A percentile compares a stretch with the other conserved stretches of the same genome.
These are phyloP conservation scores for Cyberlindnera xylosilytica DNA, from an alignment of 805 yeast species.

Conservation along the genomic window DNA sequence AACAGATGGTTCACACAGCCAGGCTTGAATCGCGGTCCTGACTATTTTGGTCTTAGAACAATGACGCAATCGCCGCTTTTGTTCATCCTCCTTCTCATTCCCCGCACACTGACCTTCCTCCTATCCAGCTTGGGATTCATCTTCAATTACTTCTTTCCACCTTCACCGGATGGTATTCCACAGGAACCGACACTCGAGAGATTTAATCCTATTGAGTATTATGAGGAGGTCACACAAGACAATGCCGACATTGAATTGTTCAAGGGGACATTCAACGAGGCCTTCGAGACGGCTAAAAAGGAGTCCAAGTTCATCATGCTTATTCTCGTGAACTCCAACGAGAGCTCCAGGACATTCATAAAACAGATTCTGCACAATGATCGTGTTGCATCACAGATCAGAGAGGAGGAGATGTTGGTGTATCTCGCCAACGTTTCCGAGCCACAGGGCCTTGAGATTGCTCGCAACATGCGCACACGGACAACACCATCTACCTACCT, in stretches of 20 bases:
- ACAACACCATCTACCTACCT: constrained; percentile 53
- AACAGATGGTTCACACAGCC: constrained; percentile 20
- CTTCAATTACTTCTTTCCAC: constrained; percentile 35
- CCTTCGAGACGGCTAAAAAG: constrained; percentile 16
- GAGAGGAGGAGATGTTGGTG: constrained; percentile 44
- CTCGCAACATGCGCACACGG: constrained; percentile 48
- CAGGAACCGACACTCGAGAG: constrained; percentile 22
- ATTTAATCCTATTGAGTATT: constrained; percentile 16
- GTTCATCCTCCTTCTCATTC: constrained; percentile 52
- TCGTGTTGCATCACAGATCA: constrained; percentile 37
- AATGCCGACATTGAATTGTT: constrained; percentile 9
- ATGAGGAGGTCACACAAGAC: constrained; percentile 18
- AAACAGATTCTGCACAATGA: constrained; percentile 44
- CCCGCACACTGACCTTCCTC: constrained; percentile 44
- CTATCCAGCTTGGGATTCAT: constrained; percentile 37
- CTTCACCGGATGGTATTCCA: constrained; percentile 32
- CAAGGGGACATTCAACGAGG: constrained; percentile 23
- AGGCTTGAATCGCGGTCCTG: constrained; percentile 11
- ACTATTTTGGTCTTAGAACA: constrained; percentile 15
- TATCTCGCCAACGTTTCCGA: constrained; percentile 65
- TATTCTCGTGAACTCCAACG: constrained; percentile 20
- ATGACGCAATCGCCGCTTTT: constrained; percentile 36
- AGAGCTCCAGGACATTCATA: constrained; percentile 37
- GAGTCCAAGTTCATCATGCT: constrained; percentile 23
- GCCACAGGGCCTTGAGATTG: constrained; percentile 66